Base-by-base conservation (phyloP, 2,329 filamentous ascomycete genomes). In the Apiospora marii region DNA sequence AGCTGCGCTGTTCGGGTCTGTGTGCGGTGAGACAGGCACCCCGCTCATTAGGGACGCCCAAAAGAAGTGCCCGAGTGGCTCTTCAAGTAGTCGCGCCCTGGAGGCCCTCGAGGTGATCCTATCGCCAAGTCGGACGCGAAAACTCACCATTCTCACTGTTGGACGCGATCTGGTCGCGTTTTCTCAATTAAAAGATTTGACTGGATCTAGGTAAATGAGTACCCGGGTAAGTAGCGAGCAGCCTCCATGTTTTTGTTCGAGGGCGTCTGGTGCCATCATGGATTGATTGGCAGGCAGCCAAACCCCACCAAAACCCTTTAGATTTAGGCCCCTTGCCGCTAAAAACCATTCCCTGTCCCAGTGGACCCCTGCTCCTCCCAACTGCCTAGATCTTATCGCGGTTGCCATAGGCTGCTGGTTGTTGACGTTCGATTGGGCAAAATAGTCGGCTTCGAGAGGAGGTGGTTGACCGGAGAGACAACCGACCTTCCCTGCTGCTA, bases 381-480 rank as follows among this genome's bases (percentile, higher is more conserved):
- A 41, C 37, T 41, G 37, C 37, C 37, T 30, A 64, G 58, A 64
- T 64, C 58, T 64, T 64, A 64, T 64, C 58, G 68, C 48, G 68
- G 68, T 49, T 70, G 44, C 68, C 68, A 53, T 70, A 70, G 68
- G 68, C 48, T 70, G 68, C 44, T 49, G 43, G 14, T 70, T 53
- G 44, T 53, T 49, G 68, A 53, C 68, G 58, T 41, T 41, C 58
- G 34, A 64, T 41, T 24, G 58, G 58, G 16, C 37, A 51, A 51
- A 14, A 27, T 4, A 49, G 7, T 24, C 44, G 6, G 16, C 16
- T 48, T n/a, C 19, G n/a, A 19, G 58, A 37, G 34, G 58, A 64
- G 34, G 58, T 41, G 34, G 58, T 61, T 61, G 53, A 61, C 53
- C 34, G 4, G 19, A 41, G 58, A 64, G 30, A 41, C 58, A 64